Evolutionary conservation across 176 grass and related monocot species (phyloP).

Genomic region (Avena insularis): DNA sequence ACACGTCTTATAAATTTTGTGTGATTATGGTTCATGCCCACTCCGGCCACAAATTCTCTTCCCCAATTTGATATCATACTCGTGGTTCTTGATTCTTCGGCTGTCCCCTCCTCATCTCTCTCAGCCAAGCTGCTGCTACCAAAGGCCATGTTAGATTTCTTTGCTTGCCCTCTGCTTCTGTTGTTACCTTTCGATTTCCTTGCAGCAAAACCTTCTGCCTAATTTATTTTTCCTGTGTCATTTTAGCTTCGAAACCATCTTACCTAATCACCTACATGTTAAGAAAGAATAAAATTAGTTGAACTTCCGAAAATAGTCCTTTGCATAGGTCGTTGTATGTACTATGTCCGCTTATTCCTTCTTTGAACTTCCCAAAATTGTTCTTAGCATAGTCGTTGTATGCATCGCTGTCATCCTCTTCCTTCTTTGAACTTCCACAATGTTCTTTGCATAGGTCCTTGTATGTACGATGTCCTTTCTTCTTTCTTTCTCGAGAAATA

Average conservation of each 20-base stretch:
- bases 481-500: constrained; percentile 16
- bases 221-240: no score
- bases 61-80: not conserved
- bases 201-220: not conserved
- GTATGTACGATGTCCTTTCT: not conserved
- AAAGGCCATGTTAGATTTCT: constrained; percentile 45
- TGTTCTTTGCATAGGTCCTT: not conserved
- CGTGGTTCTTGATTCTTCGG: constrained; percentile 15
- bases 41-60: not conserved
- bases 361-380: not conserved
- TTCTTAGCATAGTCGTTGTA: not conserved
- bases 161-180: not conserved
- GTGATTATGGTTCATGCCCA: not conserved
- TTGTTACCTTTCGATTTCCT: constrained; percentile 5
- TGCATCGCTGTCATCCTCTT: not conserved
- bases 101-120: constrained; percentile 10
- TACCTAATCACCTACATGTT: not conserved
- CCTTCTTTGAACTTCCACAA: not conserved
- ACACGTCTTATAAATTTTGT: not conserved
- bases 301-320: not conserved
- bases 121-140: not conserved
- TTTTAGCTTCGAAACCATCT: constrained; percentile 3
- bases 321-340: not conserved
- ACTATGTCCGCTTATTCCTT: constrained; percentile 7
- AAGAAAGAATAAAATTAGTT: not conserved